Base-by-base conservation (phyloP, 345 rosid species). In the Mallotus nudiflorus region DNA sequence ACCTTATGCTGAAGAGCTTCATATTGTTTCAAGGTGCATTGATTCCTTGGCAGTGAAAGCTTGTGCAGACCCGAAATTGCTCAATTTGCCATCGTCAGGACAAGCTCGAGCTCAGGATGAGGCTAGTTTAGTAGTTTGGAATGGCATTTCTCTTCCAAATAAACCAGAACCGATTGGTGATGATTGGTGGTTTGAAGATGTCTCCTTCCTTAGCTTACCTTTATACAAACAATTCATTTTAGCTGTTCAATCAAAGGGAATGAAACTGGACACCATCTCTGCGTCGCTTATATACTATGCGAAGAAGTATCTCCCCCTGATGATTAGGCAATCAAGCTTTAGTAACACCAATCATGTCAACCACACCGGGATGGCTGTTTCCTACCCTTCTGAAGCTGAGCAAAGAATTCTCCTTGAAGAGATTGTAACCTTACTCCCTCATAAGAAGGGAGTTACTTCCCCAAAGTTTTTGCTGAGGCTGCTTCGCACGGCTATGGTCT, bases 171-270 rank as follows among this genome's bases (percentile, higher is more conserved):
- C 75, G 3, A 39, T 76, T 9, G 77, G 75, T 5, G 86, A 85
- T 18, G 87, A 87, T 82, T 90, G 97, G 99, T 94, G 99, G 99
- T 87, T 81, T 31, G 88, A 86, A 42, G 97, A 91, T 67, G 88
- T 81, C 44, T 90, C 93, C 1, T 69, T 72, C 66, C 95, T 92
- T 5, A 73, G 77, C 6, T 66, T 91, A 27, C 62, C 80, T 18
- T 62, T 85, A 14, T 94, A 79, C 75, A 90, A 76, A 75, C 85
- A 88, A 75, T 84, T 94, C 45, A 89, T 94, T 40, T 73, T 81
- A 62, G 89, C 86, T 9, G 63, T 94, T 48, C 84, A 77, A 57
- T 77, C 87, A 13, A 79, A 78, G 49, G 93, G 96, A 54, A 82
- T 86, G 78, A 86, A 80, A 66, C 84, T 81, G 0, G 93, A 85